Conservation (phyloP, 108 stramenopile genomes). For the Cyclotella atomus region DNA sequence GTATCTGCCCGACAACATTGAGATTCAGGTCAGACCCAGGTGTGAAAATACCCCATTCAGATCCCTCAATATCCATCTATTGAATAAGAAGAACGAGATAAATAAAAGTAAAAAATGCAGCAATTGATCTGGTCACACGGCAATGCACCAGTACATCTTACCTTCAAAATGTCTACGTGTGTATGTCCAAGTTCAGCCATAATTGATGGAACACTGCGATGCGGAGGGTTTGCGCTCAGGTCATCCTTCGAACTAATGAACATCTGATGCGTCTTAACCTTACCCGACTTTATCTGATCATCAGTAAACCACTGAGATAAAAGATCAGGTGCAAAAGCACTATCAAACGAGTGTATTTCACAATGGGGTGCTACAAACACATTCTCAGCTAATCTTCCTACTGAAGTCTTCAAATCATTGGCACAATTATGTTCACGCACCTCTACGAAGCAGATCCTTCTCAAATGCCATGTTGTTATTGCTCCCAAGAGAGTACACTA, state of each 20-base stretch:
- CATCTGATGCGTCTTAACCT: slow-evolving; percentile 3
- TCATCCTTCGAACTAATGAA: background rate
- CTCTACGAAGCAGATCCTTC: background rate
- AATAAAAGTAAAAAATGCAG: too few relatives aligned
- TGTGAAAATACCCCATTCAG: background rate
- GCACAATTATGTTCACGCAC: background rate
- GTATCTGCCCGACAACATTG: background rate
- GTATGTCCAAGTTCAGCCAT: slow-evolving; percentile 3
- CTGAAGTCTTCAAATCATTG: background rate
- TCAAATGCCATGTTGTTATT: background rate
- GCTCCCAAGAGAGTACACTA: background rate
- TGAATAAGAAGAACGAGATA: too few relatives aligned
- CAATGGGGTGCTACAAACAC: background rate
- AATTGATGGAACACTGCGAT: background rate
- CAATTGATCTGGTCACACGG: background rate
- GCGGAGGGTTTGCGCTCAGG: background rate
- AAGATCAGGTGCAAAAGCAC: background rate
- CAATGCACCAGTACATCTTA: background rate
- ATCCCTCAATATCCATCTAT: background rate
- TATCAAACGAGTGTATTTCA: background rate
- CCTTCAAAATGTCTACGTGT: slow-evolving; percentile 4
- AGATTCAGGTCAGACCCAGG: background rate
- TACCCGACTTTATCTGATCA: background rate
- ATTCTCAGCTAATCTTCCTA: background rate
- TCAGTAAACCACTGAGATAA: background rate